phyloP scores from a whole-genome alignment of 2,329 filamentous ascomycete genomes.

The Berkeleyomyces basicola region DNA sequence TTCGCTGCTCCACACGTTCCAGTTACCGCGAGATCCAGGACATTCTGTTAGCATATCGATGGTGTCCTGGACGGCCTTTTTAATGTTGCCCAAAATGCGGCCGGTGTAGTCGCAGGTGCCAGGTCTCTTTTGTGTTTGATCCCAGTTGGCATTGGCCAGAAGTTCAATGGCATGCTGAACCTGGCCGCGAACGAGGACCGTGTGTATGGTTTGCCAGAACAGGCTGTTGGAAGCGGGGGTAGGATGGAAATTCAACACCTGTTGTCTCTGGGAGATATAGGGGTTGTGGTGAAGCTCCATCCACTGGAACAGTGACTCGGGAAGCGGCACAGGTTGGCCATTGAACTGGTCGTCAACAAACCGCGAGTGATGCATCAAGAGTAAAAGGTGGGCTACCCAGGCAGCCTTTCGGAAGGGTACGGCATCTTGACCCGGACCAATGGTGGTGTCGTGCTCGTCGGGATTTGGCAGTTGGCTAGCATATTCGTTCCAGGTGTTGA shows the following conservation, averaged over 20 bases:
- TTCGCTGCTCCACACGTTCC: conserved; percentile 66
- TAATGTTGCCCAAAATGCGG: conserved; percentile 60
- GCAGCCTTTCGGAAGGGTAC: conserved; percentile 57
- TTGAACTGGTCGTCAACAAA: conserved; percentile 24
- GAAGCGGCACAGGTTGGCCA: conserved; percentile 39
- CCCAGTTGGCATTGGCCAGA: conserved; percentile 62
- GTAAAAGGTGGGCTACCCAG: conserved; percentile 60
- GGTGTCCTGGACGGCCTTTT: conserved; percentile 52
- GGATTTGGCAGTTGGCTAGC: conserved; percentile 31
- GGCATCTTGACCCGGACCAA: conserved; percentile 47
- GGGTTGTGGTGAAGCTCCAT: conserved; percentile 58
- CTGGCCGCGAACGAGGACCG: conserved; percentile 57
- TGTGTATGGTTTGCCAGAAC: conserved; percentile 77
- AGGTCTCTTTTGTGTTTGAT: conserved; percentile 51
- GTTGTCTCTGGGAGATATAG: conserved; percentile 48
- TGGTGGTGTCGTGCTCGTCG: conserved; percentile 39
- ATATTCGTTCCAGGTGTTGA: conserved; percentile 39
- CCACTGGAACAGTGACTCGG: conserved; percentile 72
- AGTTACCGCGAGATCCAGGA: conserved; percentile 53
- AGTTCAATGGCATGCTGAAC: conserved; percentile 49
- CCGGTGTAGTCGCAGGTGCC: conserved; percentile 55
- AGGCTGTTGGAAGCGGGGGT: conserved; percentile 59
- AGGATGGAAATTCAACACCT: conserved; percentile 46
- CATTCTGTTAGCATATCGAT: conserved; percentile 55
- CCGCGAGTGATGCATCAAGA: conserved; percentile 59